These are phyloP conservation scores for Ceratocystis cubensis DNA, from an alignment of 2,329 filamentous ascomycete genomes.

Conservation along the genomic window DNA sequence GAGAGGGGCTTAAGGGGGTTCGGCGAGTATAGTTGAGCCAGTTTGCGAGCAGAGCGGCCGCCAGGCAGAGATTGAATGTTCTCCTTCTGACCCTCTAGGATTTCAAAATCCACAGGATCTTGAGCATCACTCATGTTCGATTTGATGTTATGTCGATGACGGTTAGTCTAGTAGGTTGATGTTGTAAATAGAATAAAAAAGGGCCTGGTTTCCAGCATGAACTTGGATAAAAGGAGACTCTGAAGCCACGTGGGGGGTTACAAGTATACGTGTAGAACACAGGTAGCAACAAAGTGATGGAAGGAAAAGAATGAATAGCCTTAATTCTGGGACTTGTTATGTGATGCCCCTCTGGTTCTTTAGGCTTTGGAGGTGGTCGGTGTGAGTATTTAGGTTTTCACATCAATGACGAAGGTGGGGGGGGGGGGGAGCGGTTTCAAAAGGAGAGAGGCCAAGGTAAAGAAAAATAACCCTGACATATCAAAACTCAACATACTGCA, in stretches of 20 bases:
- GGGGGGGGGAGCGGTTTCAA: not conserved
- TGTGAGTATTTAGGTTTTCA: not conserved
- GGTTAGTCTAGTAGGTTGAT: not conserved
- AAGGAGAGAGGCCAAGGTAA: not conserved
- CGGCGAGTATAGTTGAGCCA: slow-evolving; percentile 69
- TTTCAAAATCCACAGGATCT: slow-evolving; percentile 63
- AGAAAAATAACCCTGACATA: too few species aligned
- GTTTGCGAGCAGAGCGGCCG: slow-evolving; percentile 74
- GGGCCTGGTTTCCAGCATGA: not conserved
- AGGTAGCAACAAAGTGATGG: not conserved
- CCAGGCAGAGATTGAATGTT: slow-evolving; percentile 91
- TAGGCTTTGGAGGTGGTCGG: not conserved
- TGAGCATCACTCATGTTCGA: slow-evolving; percentile 36
- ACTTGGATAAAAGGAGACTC: not conserved
- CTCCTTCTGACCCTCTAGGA: slow-evolving; percentile 94
- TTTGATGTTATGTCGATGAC: too few species aligned
- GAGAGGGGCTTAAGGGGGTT: slow-evolving; percentile 45
- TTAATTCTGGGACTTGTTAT: not conserved
- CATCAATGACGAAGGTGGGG: not conserved
- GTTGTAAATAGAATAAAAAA: not conserved
- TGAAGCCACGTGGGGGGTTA: not conserved
- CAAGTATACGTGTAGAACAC: not conserved
- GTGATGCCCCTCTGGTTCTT: not conserved
- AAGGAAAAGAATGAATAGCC: not conserved
- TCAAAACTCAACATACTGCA: too few species aligned